A percentile compares a stretch with the other conserved stretches of the same genome.
Evolutionary conservation across 352 stramenopile genomes (phyloP).

Genomic region (Phytophthora hybrid): DNA sequence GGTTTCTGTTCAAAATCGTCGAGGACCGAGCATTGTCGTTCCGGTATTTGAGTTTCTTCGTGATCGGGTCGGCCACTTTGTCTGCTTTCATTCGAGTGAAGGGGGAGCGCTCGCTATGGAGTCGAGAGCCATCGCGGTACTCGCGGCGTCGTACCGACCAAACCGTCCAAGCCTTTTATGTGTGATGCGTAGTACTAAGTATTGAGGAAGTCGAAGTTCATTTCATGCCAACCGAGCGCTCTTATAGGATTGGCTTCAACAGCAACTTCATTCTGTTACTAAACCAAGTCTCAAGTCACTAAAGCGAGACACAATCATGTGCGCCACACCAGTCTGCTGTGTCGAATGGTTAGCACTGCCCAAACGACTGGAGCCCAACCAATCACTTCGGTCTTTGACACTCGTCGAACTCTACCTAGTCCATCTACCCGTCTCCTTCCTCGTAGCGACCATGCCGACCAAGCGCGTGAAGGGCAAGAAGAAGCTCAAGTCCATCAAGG

Average conservation of each 20-base stretch:
- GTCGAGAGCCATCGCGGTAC: neutral
- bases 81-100: neutral
- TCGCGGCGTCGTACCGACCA: constrained; percentile 18
- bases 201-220: neutral
- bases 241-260: constrained; percentile 1
- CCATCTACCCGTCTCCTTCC: neutral
- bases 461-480: constrained; percentile 92
- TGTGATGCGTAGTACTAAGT: constrained; percentile 7
- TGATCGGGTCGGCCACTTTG: constrained; percentile 1
- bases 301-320: neutral
- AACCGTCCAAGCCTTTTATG: constrained; percentile 34
- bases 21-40: constrained; percentile 42
- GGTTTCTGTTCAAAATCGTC: constrained; percentile 58
- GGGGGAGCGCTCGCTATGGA: constrained; percentile 14
- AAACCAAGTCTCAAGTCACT: neutral
- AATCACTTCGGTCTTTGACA: constrained; percentile 1
- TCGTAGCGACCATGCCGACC: constrained; percentile 68
- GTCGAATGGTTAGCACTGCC: neutral
- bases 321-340: neutral
- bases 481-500: constrained; percentile 92
- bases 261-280: neutral
- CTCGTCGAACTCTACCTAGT: constrained; percentile 2
- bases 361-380: constrained; percentile 24
- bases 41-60: constrained; percentile 52
- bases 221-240: neutral